Base-by-base conservation (phyloP, 495 filamentous ascomycete species). In the Penicillium riverlandense region DNA sequence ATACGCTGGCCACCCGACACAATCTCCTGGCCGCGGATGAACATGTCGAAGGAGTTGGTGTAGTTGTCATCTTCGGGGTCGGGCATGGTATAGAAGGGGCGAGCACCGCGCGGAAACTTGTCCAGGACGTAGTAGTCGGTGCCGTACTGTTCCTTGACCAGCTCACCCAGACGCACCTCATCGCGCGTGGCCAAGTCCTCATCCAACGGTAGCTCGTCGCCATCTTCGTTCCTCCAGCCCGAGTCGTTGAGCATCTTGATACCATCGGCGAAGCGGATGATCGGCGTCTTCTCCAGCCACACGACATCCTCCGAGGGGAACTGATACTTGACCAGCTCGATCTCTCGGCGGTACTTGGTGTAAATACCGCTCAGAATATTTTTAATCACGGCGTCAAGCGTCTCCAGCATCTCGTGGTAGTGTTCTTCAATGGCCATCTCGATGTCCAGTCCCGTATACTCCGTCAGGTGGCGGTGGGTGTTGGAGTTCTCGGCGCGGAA, bases 31-130 rank as follows among this genome's bases (percentile, higher is more conserved):
- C 90, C 90, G 9, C 90, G 86, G 41, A 96, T 75, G 67, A 96
- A 96, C 55, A 96, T 91, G 62, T 96, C 90, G 50, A 96, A 96
- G 0, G 90, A 94, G 65, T 95, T 96, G 35, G 90, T 95, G 55
- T 76, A 74, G 2, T 71, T 72, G 7, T 77, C 66, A 52, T 95
- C 80, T 8, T 82, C 65, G 2, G 86, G 76, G 43, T 96, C 90
- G 1, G 87, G 86, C 77, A 95, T 91, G n/a, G 90, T 85, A 52
- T 96, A 96, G 67, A 96, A 96, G 2, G 90, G 90, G 31, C 90
- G 78, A 7, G 84, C 90, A 8, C 81, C 80, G 2, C 75, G 66
- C 10, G 90, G 90, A 62, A 95, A 96, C 55, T 95, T 95, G 77
- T 96, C 90, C 41, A 96, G 79, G 35, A 96, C 81, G 66, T 91